Conservation (phyloP, 2,329 filamentous ascomycete species). For the Exophiala oligosperma region DNA sequence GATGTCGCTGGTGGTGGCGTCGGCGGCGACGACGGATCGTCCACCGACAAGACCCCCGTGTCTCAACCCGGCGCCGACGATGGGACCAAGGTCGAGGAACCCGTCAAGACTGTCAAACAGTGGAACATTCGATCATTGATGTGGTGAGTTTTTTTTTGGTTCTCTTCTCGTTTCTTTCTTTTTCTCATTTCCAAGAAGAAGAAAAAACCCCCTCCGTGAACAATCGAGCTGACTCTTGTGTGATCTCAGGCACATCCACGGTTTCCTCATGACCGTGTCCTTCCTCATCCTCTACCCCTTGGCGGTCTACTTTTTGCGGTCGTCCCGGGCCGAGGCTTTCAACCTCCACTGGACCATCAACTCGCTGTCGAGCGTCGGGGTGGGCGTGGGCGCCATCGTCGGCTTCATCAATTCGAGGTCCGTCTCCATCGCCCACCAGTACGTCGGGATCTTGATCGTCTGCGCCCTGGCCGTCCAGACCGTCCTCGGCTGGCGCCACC, state of each 20-base stretch:
- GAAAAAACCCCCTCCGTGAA: too few relatives aligned
- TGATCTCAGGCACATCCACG: slow-evolving; percentile 32
- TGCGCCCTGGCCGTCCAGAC: slow-evolving; percentile 37
- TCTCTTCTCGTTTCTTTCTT: slow-evolving; percentile 7
- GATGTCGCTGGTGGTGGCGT: slow-evolving; percentile 1
- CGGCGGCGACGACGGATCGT: not conserved
- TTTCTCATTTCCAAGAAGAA: too few relatives aligned
- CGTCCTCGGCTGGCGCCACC: slow-evolving; percentile 41
- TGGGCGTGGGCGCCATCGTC: slow-evolving; percentile 40
- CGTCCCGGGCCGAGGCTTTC: slow-evolving; percentile 38
- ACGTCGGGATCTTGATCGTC: slow-evolving; percentile 46
- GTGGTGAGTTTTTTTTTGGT: slow-evolving; percentile 29
- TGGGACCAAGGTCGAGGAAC: slow-evolving; percentile 23
- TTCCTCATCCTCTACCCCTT: slow-evolving; percentile 40
- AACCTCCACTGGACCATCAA: slow-evolving; percentile 45
- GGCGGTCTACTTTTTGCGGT: slow-evolving; percentile 38
- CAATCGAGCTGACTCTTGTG: slow-evolving; percentile 24
- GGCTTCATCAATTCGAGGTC: slow-evolving; percentile 45
- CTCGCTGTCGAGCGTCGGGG: slow-evolving; percentile 37
- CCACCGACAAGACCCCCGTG: slow-evolving; percentile 4
- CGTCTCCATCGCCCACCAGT: slow-evolving; percentile 49
- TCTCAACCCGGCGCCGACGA: slow-evolving; percentile 20
- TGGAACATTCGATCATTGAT: slow-evolving; percentile 24
- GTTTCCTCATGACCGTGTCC: slow-evolving; percentile 36
- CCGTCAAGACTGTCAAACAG: slow-evolving; percentile 22